Base-by-base conservation (phyloP, 1,284 basidiomycete species). In the Cryptococcus deneoformans region DNA sequence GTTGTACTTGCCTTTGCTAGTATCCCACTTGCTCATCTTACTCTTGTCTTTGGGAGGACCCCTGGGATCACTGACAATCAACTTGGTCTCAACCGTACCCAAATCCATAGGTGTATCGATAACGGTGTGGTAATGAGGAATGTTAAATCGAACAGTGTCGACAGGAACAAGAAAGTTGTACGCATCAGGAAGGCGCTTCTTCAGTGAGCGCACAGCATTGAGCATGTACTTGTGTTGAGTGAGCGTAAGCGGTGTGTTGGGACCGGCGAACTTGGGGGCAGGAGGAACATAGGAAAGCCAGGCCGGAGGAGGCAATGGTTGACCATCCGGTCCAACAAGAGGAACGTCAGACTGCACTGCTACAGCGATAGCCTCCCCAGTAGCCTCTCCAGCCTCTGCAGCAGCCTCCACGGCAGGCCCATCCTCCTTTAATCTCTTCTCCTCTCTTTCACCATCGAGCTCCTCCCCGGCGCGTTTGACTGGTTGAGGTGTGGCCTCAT, bases 31-130 rank as follows among this genome's bases (percentile, higher is more conserved):
- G 51, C 64, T 67, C 37, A 85, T 86, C 75, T 90, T 92, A 59
- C 66, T 72, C 64, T 80, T 75, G 52, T 76, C 75, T 61, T 76
- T 77, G 40, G 73, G 72, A 12, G 72, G 71, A 6, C 74, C 74
- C 16, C 71, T 58, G 4, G 90, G 88, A 67, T 89, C 90, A 8
- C 88, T 89, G 1, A 87, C 85, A 36, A 77, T 72, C 43, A 97
- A 82, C 79, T 97, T 96, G 68, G 85, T 85, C 78, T 98, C 95
- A 61, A 98, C 85, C 24, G 94, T 96, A n/a, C 86, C 83, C 51
- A 99, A 84, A 75, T 99, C 96, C 91, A 97, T 97, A 0, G 96
- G 96, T 38, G 84, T 84, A 69, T 87, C 89, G 79, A 99, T 86
- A 71, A 98, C 86, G 55, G 83, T 83, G 47, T 84, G 84, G 71